Conservation (phyloP, 2,329 filamentous ascomycete species). For the Stemphylium beticola region DNA sequence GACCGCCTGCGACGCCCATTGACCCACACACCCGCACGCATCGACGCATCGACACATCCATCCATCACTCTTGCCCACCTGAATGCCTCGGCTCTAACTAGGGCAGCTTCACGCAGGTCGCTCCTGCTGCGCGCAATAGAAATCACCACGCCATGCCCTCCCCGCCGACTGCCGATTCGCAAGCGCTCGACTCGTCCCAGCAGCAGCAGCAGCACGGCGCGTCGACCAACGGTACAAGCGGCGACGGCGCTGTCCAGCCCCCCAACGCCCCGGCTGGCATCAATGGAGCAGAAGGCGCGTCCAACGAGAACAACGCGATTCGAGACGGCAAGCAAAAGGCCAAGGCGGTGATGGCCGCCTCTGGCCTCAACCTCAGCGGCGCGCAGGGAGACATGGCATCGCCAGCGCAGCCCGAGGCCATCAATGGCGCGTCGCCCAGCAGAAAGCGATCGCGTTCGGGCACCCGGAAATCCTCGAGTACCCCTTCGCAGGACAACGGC, state of each 20-base stretch:
- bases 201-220: constrained; percentile 37
- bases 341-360: constrained; percentile 63
- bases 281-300: constrained; percentile 36
- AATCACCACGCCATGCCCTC: constrained; percentile 44
- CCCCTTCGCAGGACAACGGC: constrained; percentile 43
- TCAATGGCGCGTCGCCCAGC: constrained; percentile 58
- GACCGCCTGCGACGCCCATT: constrained; percentile 34
- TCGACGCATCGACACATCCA: constrained; percentile 17
- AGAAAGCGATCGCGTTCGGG: constrained; percentile 67
- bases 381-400: constrained; percentile 38
- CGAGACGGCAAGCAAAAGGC: constrained; percentile 66
- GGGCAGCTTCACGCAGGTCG: constrained; percentile 37
- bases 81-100: constrained; percentile 40
- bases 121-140: constrained; percentile 36
- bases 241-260: constrained; percentile 43
- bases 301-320: constrained; percentile 54
- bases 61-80: constrained; percentile 20
- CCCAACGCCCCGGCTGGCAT: constrained; percentile 33
- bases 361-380: constrained; percentile 49
- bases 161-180: constrained; percentile 36
- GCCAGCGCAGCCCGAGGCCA: constrained; percentile 43
- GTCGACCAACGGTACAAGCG: constrained; percentile 41
- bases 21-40: constrained; percentile 18
- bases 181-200: constrained; percentile 29
- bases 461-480: constrained; percentile 57